phyloP scores from a whole-genome alignment of 2,329 filamentous ascomycete species.

The Diaporthe helianthi region DNA sequence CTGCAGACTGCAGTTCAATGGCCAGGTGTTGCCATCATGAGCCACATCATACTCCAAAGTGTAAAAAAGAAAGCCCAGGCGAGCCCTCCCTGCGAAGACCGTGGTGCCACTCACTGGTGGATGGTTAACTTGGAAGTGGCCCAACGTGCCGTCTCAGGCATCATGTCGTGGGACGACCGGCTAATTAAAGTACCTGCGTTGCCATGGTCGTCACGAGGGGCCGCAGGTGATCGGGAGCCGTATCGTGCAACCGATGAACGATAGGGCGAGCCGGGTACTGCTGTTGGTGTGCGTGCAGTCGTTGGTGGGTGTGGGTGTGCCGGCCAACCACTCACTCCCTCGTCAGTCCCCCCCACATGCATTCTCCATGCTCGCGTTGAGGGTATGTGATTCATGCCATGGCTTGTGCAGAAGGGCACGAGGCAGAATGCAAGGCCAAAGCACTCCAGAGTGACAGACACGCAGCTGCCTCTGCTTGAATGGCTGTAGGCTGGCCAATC shows the following conservation, averaged over 20 bases:
- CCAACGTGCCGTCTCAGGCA: background rate
- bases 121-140: conserved; percentile 23
- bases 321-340: background rate
- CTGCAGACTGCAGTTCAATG: background rate
- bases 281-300: conserved; percentile 17
- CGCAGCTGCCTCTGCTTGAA: conserved; percentile 5
- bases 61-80: conserved; percentile 1
- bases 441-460: conserved; percentile 24
- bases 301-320: conserved; percentile 2
- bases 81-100: background rate
- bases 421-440: conserved; percentile 15
- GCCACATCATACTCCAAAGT: conserved; percentile 2
- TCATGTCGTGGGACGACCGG: conserved; percentile 26
- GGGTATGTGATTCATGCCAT: conserved; percentile 14
- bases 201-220: conserved; percentile 34
- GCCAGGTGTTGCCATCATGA: background rate
- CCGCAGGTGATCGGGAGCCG: conserved; percentile 29
- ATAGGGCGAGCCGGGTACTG: background rate
- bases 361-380: background rate
- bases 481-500: background rate
- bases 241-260: background rate
- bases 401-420: conserved; percentile 4
- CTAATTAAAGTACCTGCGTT: conserved; percentile 33
- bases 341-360: background rate
- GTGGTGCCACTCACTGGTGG: no score